Evolutionary conservation across 345 rosid species (phyloP), one percentile per base, ranked within the genome.

Genomic region (Geranium brycei): DNA sequence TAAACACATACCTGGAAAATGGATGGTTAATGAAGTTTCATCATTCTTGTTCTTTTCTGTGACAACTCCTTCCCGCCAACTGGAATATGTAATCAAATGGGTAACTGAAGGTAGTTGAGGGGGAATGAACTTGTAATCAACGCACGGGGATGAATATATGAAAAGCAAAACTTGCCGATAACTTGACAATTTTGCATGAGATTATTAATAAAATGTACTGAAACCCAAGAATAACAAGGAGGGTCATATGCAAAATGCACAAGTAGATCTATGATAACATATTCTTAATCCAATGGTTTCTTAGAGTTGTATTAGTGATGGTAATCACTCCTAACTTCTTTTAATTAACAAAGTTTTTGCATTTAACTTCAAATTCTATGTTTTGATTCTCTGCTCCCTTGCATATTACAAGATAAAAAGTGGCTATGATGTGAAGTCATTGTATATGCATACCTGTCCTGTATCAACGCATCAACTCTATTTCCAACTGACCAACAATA

Each of bases 21-120:
- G 80, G 53, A 95, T 81, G 47, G 91, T 85, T 19, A 84, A 69
- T 32, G 78, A 67, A 55, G 82, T 78, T 66, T 82, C 93, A 72
- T 95, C 95, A 59, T 79, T 88, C 82, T 88, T 82, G 86, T 68
- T 83, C 83, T 83, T 89, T 72, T 85, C 96, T 47, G 83, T 80
- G 63, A 95, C 73, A 64, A 87, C 82, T 69, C 96, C 99, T 78
- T 95, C 97, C 89, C 84, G 72, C 99, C 99, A 95, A 75, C 99
- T 95, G 80, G 41, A 66, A 63, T 64, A 71, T 51, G 66, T 68
- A 66, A 32, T 14, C n/a, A 18, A 38, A 17, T n/a, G 19, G 58
- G 17, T 11, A 35, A 40, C 8, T 10, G 31, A 58, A 7, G 3
- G 11, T 47, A 8, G 53, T 2, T 0, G 3, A 38, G 6, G 47